Evolutionary conservation across 2,329 filamentous ascomycete genomes (phyloP), one percentile per base, ranked within the genome.

Genomic region (Phialophora macrospora): DNA sequence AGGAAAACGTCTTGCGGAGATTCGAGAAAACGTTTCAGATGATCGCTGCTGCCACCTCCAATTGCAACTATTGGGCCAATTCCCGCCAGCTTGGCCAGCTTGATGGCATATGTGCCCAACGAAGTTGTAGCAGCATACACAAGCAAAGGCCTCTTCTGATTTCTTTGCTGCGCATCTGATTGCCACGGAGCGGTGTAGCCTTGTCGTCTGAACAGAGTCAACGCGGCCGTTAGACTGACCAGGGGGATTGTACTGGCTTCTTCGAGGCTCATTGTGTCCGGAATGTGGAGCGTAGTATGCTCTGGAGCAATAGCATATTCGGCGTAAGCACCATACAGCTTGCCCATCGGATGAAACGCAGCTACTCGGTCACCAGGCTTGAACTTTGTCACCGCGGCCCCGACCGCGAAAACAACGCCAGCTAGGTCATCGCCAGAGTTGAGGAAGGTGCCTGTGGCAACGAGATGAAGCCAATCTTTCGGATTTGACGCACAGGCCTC

Each of bases 41-140:
- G 87, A 77, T 74, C 78, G 24, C 82, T 82, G 69, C 84, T 84
- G 5, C 60, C 77, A 9, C 87, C 87, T 0, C 87, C 86, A 7
- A 89, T 79, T 65, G 81, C 83, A 68, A 89, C 86, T 51, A 89
- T 76, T 0, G 87, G 87, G 73, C 88, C 85, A 66, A 89, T 85
- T 72, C 86, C 85, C 65, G 81, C 81, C 7, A 78, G 76, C 5
- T 71, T 73, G 8, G 85, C 85, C 14, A 89, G 78, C 73, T 89
- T 85, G 52, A 88, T 76, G 0, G 82, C 82, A 70, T 84, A 88
- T 5, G 83, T 76, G 6, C 87, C 87, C 2, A 89, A 85, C 0
- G 86, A 81, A 0, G 82, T 82, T 0, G 83, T 79, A 0, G 81
- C 84, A 24, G 84, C 83, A 74, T 87, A 87, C 49, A 85, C 75